A percentile compares a stretch with the other conserved stretches of the same genome.
These are phyloP conservation scores for Leishmania arabica DNA, from an alignment of 208 protist genomes.

Conservation along the genomic window DNA sequence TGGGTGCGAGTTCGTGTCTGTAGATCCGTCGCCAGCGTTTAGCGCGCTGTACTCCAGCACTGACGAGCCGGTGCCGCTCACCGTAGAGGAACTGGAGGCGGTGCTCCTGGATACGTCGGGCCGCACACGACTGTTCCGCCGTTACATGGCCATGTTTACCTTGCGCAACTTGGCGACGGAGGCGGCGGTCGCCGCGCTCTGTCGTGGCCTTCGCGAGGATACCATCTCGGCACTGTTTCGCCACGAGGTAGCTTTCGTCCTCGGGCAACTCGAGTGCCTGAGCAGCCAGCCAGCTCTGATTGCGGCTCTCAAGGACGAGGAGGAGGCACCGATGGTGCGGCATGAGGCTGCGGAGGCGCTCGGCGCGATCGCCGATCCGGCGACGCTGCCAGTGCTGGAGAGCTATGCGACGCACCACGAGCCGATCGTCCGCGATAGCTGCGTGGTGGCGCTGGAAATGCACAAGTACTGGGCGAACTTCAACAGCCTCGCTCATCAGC, in stretches of 20 bases:
- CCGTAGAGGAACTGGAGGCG: slow-evolving; percentile 57
- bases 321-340: slow-evolving; percentile 96
- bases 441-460: slow-evolving; percentile 84
- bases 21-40: slow-evolving; percentile 94
- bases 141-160: slow-evolving; percentile 97
- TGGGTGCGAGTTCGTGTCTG: slow-evolving; percentile 80
- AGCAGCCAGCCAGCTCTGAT: slow-evolving; percentile 69
- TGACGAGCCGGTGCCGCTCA: slow-evolving; percentile 35
- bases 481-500: slow-evolving; percentile 42
- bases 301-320: slow-evolving; percentile 69
- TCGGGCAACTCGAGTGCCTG: slow-evolving; percentile 96
- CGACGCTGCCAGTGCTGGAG: slow-evolving; percentile 56
- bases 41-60: slow-evolving; percentile 17
- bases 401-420: slow-evolving; percentile 71
- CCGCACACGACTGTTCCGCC: slow-evolving; percentile 81
- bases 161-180: slow-evolving; percentile 88
- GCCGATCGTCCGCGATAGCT: slow-evolving; percentile 87
- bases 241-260: slow-evolving; percentile 98
- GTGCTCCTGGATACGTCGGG: slow-evolving; percentile 77
- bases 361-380: slow-evolving; percentile 93
- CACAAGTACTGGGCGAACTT: slow-evolving; percentile 90
- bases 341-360: slow-evolving; percentile 98
- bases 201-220: slow-evolving; percentile 88
- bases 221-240: slow-evolving; percentile 91
- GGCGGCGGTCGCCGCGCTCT: slow-evolving; percentile 77